Percentiles rank a stretch among this genome's conserved stretches.
Evolutionary conservation across 768 basidiomycete genomes (phyloP).

Genomic region (Tricholoma sp.): DNA sequence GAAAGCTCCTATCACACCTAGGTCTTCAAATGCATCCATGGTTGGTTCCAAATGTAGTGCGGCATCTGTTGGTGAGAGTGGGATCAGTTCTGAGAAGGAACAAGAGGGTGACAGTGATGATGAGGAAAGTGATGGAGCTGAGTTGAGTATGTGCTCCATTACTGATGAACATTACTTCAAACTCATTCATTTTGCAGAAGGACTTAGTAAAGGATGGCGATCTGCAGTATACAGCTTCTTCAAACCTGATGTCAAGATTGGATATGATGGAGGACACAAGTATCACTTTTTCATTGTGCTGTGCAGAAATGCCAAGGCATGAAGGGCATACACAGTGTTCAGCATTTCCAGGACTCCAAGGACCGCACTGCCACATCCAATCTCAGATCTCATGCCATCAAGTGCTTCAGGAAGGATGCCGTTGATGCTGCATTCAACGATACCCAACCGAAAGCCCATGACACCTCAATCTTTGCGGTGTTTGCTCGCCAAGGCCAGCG

Average conservation of each 20-base stretch:
- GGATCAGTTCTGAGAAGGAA: background rate
- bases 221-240: background rate
- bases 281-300: background rate
- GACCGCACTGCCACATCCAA: background rate
- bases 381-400: background rate
- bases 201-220: background rate
- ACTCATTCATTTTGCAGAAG: background rate
- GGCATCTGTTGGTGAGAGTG: background rate
- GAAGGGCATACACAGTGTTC: background rate
- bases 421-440: background rate
- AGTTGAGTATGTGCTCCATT: background rate
- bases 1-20: background rate
- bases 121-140: background rate
- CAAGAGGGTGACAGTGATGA: background rate
- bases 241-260: background rate
- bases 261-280: background rate
- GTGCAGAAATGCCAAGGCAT: background rate
- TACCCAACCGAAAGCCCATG: background rate
- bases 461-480: background rate
- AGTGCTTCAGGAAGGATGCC: background rate
- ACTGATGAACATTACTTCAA: background rate
- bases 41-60: background rate
- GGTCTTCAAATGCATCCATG: background rate
- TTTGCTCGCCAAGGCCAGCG: background rate
- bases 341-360: background rate